phyloP scores from a whole-genome alignment of 345 rosid genomes.

The Schrenkiella parvula region DNA sequence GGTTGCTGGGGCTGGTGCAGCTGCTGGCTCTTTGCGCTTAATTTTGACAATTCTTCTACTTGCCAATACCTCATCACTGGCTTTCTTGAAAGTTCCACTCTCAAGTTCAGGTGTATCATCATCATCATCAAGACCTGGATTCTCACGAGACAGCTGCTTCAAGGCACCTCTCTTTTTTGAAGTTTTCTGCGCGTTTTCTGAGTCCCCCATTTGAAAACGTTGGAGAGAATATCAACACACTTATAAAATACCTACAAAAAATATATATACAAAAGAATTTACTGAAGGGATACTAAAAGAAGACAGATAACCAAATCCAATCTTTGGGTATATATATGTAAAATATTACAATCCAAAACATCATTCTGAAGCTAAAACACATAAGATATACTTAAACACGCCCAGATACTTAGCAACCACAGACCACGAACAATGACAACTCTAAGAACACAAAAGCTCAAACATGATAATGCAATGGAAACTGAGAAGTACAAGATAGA shows the following conservation, averaged over 20 bases:
- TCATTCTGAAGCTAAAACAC: background rate
- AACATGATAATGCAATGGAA: background rate
- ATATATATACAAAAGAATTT: background rate
- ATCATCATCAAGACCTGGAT: constrained; percentile 79
- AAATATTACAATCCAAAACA: background rate
- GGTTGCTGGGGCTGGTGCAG: constrained; percentile 42
- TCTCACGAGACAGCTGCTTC: constrained; percentile 71
- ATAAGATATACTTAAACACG: background rate
- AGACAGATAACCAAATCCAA: background rate
- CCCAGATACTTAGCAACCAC: background rate
- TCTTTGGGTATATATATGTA: background rate
- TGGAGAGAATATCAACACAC: background rate
- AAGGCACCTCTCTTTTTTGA: constrained; percentile 94
- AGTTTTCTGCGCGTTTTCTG: constrained; percentile 59
- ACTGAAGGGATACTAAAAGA: background rate
- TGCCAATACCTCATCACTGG: constrained; percentile 82
- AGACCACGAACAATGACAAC: background rate
- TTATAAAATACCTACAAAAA: background rate
- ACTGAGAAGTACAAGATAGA: background rate
- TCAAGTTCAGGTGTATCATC: constrained; percentile 58
- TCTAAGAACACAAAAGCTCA: background rate
- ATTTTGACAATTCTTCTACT: constrained; percentile 70
- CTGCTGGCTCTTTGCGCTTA: constrained; percentile 47
- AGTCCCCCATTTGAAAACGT: constrained; percentile 55
- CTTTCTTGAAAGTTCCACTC: constrained; percentile 82